Percentiles rank a stretch among this genome's conserved stretches.
These are phyloP conservation scores for Xylariaceae sp. DNA, from an alignment of 2,329 filamentous ascomycete species.

Conservation along the genomic window DNA sequence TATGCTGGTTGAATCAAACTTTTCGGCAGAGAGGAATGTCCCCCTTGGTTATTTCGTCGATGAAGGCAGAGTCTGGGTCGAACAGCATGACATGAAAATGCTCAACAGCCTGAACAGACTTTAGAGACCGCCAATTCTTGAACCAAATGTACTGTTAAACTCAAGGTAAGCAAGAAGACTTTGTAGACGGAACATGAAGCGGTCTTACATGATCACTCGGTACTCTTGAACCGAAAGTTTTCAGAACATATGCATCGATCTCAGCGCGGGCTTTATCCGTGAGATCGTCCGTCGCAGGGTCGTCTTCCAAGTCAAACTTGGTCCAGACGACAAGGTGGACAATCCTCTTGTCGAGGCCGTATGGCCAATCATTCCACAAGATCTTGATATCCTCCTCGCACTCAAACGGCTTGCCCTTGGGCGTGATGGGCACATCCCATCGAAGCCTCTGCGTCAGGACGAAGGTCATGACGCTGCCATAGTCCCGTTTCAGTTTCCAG, in stretches of 20 bases:
- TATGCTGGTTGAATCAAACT: constrained; percentile 28
- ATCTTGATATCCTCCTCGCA: constrained; percentile 70
- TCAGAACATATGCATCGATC: constrained; percentile 74
- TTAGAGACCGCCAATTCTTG: constrained; percentile 86
- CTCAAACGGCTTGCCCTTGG: constrained; percentile 51
- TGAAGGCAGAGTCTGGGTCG: constrained; percentile 72
- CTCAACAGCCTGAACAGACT: constrained; percentile 86
- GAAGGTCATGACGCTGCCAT: constrained; percentile 82
- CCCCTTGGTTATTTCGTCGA: constrained; percentile 73
- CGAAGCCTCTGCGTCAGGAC: constrained; percentile 72
- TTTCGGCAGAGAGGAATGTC: constrained; percentile 71
- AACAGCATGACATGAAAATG: constrained; percentile 96
- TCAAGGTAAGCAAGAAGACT: constrained; percentile 34
- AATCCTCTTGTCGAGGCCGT: constrained; percentile 79
- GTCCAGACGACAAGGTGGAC: constrained; percentile 92
- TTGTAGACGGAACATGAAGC: background rate
- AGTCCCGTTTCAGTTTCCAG: constrained; percentile 64
- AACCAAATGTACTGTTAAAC: constrained; percentile 69
- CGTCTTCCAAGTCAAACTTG: constrained; percentile 80
- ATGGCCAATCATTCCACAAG: constrained; percentile 92
- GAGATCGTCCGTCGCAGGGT: constrained; percentile 69
- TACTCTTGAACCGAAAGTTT: constrained; percentile 66
- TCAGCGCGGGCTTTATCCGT: constrained; percentile 66
- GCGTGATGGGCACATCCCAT: constrained; percentile 63
- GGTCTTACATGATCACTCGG: constrained; percentile 59